Conservation (phyloP, 2,329 filamentous ascomycete species). For the Talaromyces islandicus region DNA sequence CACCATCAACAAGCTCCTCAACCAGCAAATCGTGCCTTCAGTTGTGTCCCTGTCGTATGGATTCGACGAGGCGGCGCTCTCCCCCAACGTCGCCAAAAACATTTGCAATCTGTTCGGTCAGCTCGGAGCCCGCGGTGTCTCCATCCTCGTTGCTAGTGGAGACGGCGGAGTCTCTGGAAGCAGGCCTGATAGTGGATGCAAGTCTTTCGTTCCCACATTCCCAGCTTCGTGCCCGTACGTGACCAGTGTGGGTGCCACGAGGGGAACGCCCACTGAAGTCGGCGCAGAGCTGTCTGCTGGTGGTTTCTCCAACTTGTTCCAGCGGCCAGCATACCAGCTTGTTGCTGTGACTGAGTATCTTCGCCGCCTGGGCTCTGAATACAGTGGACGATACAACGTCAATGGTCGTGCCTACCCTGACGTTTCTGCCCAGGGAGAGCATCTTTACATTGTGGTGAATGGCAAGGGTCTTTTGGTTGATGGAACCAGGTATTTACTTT, state of each 20-base stretch:
- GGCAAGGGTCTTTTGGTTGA: neutral
- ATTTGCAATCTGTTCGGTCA: constrained; percentile 58
- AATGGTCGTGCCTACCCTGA: constrained; percentile 58
- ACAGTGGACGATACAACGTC: constrained; percentile 32
- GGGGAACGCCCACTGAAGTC: constrained; percentile 16
- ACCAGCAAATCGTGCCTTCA: constrained; percentile 40
- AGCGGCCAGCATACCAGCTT: constrained; percentile 38
- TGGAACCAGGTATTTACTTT: constrained; percentile 13
- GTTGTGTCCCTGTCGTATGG: constrained; percentile 66
- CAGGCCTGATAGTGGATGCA: constrained; percentile 31
- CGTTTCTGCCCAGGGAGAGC: constrained; percentile 45
- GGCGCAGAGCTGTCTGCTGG: constrained; percentile 15
- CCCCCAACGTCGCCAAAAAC: neutral
- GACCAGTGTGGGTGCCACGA: constrained; percentile 57
- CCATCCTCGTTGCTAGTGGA: constrained; percentile 58
- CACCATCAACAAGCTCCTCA: neutral
- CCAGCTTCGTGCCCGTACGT: constrained; percentile 57
- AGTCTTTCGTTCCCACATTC: constrained; percentile 51
- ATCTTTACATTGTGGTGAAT: neutral
- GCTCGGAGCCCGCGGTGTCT: constrained; percentile 61
- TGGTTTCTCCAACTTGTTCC: constrained; percentile 44
- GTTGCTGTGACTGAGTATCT: constrained; percentile 34
- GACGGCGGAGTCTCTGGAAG: constrained; percentile 52
- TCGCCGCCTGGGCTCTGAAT: constrained; percentile 15
- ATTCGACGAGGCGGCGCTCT: constrained; percentile 52